A percentile compares a stretch with the other conserved stretches of the same genome.
These are phyloP conservation scores for Neofusicoccum kwambonambiense DNA, from an alignment of 2,329 filamentous ascomycete species.

Conservation along the genomic window DNA sequence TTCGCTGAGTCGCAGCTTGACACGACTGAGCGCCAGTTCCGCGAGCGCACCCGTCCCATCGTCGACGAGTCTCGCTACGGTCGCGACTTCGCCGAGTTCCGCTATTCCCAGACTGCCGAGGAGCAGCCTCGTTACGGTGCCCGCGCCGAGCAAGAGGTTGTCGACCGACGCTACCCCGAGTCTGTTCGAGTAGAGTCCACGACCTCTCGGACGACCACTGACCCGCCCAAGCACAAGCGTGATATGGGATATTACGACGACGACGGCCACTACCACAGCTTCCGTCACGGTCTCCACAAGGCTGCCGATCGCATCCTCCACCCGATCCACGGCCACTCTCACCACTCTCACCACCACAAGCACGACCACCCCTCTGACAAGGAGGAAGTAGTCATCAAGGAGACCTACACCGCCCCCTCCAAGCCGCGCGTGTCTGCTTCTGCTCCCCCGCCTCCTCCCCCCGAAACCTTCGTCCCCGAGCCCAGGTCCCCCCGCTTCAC, in stretches of 20 bases:
- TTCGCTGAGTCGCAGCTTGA: slow-evolving; percentile 59
- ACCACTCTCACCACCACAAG: slow-evolving; percentile 49
- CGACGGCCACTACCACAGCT: slow-evolving; percentile 72
- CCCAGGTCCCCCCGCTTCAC: slow-evolving; percentile 26
- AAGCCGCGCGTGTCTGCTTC: slow-evolving; percentile 37
- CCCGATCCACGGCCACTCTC: slow-evolving; percentile 56
- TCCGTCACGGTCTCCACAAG: slow-evolving; percentile 68
- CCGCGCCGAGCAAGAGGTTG: slow-evolving; percentile 35
- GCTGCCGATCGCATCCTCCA: slow-evolving; percentile 65
- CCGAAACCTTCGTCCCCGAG: slow-evolving; percentile 21
- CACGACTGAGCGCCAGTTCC: slow-evolving; percentile 61
- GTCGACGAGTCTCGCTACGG: slow-evolving; percentile 40
- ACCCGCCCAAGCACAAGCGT: slow-evolving; percentile 51
- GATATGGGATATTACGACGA: slow-evolving; percentile 82
- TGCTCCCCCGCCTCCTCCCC: slow-evolving; percentile 31
- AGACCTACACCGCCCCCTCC: slow-evolving; percentile 36
- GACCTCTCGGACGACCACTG: slow-evolving; percentile 50
- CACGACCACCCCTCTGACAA: slow-evolving; percentile 36
- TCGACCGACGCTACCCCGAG: slow-evolving; percentile 40
- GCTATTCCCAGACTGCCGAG: slow-evolving; percentile 15
- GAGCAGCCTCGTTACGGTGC: slow-evolving; percentile 32
- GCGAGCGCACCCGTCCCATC: slow-evolving; percentile 58
- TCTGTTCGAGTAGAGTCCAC: slow-evolving; percentile 52
- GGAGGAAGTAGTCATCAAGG: slow-evolving; percentile 51
- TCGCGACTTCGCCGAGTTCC: slow-evolving; percentile 26